Percentiles rank a stretch among this genome's conserved stretches.
Conservation (phyloP, 2,329 filamentous ascomycete species). For the Simplicillium sp. region DNA sequence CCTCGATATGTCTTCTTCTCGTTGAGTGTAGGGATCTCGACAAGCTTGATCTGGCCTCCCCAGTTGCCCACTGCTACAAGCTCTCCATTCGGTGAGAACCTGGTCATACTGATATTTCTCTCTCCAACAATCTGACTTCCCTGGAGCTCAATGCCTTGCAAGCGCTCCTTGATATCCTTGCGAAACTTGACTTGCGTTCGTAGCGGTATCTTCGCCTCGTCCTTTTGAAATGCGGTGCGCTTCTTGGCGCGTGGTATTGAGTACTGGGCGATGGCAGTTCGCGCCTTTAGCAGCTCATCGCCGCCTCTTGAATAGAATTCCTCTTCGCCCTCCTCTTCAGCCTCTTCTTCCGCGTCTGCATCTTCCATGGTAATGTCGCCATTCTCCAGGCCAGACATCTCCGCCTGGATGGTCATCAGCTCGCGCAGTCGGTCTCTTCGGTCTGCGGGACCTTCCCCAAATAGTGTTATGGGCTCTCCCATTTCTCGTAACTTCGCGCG, state of each 20-base stretch:
- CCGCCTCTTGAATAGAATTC: slow-evolving; percentile 91
- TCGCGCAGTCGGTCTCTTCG: slow-evolving; percentile 79
- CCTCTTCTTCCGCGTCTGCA: slow-evolving; percentile 42
- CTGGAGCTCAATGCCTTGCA: slow-evolving; percentile 80
- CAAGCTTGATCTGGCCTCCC: slow-evolving; percentile 79
- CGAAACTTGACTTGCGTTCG: slow-evolving; percentile 88
- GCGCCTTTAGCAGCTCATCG: slow-evolving; percentile 62
- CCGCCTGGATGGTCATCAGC: slow-evolving; percentile 63
- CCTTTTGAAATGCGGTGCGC: slow-evolving; percentile 66
- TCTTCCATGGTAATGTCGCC: slow-evolving; percentile 57
- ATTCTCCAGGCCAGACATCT: slow-evolving; percentile 45
- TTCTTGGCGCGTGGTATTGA: slow-evolving; percentile 75
- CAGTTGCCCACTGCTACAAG: slow-evolving; percentile 85
- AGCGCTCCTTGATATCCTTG: slow-evolving; percentile 74
- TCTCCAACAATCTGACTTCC: slow-evolving; percentile 91
- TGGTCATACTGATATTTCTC: slow-evolving; percentile 80
- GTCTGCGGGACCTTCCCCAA: slow-evolving; percentile 81
- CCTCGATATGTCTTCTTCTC: slow-evolving; percentile 68
- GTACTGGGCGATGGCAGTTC: slow-evolving; percentile 71
- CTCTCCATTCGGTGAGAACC: slow-evolving; percentile 79
- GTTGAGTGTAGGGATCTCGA: slow-evolving; percentile 74
- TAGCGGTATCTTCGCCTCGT: slow-evolving; percentile 73
- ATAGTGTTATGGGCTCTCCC: slow-evolving; percentile 89
- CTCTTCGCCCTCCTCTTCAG: slow-evolving; percentile 69
- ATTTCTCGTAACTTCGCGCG: slow-evolving; percentile 72